phyloP scores from a whole-genome alignment of 2,329 filamentous ascomycete genomes.

The Aspergillus hortae region DNA sequence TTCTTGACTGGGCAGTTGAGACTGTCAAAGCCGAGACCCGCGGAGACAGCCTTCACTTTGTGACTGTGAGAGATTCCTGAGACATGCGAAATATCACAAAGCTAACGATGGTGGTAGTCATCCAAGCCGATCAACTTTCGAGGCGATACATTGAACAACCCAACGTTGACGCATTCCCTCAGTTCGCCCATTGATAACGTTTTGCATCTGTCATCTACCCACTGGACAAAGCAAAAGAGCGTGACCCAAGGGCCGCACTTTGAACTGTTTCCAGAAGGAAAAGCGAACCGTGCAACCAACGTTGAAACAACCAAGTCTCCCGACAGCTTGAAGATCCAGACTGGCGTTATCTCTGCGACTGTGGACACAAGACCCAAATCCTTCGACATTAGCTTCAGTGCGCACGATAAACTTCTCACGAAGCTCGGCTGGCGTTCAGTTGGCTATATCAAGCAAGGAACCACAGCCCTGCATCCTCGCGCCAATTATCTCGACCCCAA shows the following conservation, averaged over 20 bases:
- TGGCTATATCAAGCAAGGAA: constrained; percentile 7
- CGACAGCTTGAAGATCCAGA: not conserved
- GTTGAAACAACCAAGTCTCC: constrained; percentile 1
- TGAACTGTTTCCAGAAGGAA: constrained; percentile 4
- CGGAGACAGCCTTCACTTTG: constrained; percentile 5
- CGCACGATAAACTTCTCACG: constrained; percentile 4
- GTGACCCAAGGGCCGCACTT: constrained; percentile 7
- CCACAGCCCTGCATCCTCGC: constrained; percentile 4
- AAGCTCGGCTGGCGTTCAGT: constrained; percentile 7
- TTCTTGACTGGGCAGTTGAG: constrained; percentile 8
- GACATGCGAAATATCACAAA: not conserved
- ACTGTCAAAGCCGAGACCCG: constrained; percentile 7
- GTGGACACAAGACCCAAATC: constrained; percentile 7
- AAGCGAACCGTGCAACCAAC: not conserved
- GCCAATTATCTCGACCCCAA: constrained; percentile 9
- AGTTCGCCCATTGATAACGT: constrained; percentile 6
- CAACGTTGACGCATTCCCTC: constrained; percentile 5
- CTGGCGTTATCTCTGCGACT: constrained; percentile 1
- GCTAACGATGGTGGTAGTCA: not conserved
- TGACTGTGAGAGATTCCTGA: constrained; percentile 1
- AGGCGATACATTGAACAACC: constrained; percentile 10
- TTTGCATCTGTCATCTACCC: constrained; percentile 3
- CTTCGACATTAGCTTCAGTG: constrained; percentile 6
- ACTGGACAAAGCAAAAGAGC: constrained; percentile 8
- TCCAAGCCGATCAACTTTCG: constrained; percentile 8